Base-by-base conservation (phyloP, 805 yeast species). In the Clavispora asparagi region DNA sequence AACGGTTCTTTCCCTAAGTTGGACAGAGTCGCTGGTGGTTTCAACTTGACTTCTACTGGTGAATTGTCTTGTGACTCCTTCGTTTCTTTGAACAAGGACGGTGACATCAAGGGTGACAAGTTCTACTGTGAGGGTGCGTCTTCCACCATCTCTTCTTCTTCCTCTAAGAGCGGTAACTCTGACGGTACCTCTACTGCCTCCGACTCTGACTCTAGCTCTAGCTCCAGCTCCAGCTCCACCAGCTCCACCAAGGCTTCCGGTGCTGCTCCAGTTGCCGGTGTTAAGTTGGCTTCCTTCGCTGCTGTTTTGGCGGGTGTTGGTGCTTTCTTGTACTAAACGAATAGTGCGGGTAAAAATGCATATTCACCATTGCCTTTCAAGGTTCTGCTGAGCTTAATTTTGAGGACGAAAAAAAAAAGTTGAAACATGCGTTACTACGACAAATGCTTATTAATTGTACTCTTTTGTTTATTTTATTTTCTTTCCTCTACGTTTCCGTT, bases 31-130 rank as follows among this genome's bases (percentile, higher is more conserved):
- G 81, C 81, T 66, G 99, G 99, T 81, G 97, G 96, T 70, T 95
- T 91, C 73, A 73, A 74, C 63, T 77, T 94, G 63, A 85, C 84
- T 65, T 78, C 96, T 50, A 65, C 72, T 48, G 85, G 87, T 65
- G 84, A 85, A 61, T 82, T 88, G 71, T 82, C 89, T 72, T 94
- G 99, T 82, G 67, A 76, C 52, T 74, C 77, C 45, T 88, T 91
- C 76, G 79, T 85, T 68, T 61, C 68, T 45, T 79, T 88, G 65
- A 83, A 87, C 78, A 68, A 73, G 62, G 76, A 78, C 60, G 95
- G 95, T 71, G 87, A 78, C 66, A 83, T 94, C 70, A 89, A 83
- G 74, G 99, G 99, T 81, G 89, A 88, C 76, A 75, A 81, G 60
- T 91, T 81, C 76, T 77, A 70, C 60, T 87, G 95, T 76, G 76